Conservation (phyloP, 176 grass and related monocot genomes). For the Zea luxurians region DNA sequence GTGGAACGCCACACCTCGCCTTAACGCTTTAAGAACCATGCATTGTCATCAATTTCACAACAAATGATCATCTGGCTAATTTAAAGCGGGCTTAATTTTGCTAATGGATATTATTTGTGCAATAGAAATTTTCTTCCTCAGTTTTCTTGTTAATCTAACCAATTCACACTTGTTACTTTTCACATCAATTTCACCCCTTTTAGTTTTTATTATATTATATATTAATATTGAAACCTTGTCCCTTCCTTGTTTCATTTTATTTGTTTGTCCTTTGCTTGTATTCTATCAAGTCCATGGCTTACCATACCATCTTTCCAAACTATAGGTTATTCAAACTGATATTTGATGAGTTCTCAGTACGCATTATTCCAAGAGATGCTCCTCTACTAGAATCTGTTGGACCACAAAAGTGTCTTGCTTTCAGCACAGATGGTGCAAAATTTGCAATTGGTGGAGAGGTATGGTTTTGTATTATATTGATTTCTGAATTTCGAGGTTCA, state of each 20-base stretch:
- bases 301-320: background rate
- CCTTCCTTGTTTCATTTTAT: background rate
- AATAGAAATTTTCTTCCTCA: background rate
- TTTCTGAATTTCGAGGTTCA: background rate
- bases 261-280: slow-evolving; percentile 6
- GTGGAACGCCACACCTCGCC: too few relatives aligned
- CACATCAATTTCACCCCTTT: background rate
- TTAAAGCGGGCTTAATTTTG: slow-evolving; percentile 21
- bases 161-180: slow-evolving; percentile 2
- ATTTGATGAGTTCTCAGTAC: slow-evolving; percentile 56
- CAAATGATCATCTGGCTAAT: background rate
- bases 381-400: slow-evolving; percentile 68
- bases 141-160: slow-evolving; percentile 19
- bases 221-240: background rate
- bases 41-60: background rate
- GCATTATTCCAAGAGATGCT: slow-evolving; percentile 60
- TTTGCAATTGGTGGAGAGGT: slow-evolving; percentile 93
- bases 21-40: background rate
- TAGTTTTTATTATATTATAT: slow-evolving; percentile 15
- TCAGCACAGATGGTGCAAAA: slow-evolving; percentile 93
- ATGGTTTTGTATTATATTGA: slow-evolving; percentile 22
- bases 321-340: slow-evolving; percentile 73
- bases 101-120: background rate
- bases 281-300: slow-evolving; percentile 3
- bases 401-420: slow-evolving; percentile 85